These are phyloP conservation scores for Penicillium griseofulvum DNA, from an alignment of 2,329 filamentous ascomycete genomes.

Conservation along the genomic window DNA sequence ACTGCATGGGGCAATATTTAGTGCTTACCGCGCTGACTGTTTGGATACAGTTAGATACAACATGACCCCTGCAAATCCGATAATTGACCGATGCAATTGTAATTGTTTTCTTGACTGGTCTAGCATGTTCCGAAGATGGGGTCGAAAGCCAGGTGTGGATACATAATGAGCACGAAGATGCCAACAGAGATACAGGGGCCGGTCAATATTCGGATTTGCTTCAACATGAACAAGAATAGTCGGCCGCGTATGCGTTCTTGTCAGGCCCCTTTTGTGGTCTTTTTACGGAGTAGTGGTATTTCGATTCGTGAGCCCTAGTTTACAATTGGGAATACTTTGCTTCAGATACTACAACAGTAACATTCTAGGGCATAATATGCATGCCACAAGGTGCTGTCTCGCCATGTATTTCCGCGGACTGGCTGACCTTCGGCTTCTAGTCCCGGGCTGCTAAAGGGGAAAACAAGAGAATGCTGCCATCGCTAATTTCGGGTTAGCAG, in stretches of 20 bases:
- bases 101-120: neutral
- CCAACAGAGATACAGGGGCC: neutral
- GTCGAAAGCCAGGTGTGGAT: neutral
- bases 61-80: slow-evolving; percentile 4
- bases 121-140: neutral
- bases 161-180: too few species aligned
- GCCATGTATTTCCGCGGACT: neutral
- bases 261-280: too few species aligned
- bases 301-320: neutral
- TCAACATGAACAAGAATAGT: neutral
- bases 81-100: slow-evolving; percentile 4
- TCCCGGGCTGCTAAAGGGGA: neutral
- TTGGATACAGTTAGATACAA: neutral
- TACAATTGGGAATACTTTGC: too few species aligned
- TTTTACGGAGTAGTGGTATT: too few species aligned
- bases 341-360: neutral
- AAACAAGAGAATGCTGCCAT: neutral
- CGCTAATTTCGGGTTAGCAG: neutral
- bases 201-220: neutral
- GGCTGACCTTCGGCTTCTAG: neutral
- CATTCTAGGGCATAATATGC: neutral
- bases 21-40: slow-evolving; percentile 15
- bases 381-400: neutral
- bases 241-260: too few species aligned
- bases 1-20: slow-evolving; percentile 2